Conservation (phyloP, 768 basidiomycete genomes). For the Leccinellum albellum region DNA sequence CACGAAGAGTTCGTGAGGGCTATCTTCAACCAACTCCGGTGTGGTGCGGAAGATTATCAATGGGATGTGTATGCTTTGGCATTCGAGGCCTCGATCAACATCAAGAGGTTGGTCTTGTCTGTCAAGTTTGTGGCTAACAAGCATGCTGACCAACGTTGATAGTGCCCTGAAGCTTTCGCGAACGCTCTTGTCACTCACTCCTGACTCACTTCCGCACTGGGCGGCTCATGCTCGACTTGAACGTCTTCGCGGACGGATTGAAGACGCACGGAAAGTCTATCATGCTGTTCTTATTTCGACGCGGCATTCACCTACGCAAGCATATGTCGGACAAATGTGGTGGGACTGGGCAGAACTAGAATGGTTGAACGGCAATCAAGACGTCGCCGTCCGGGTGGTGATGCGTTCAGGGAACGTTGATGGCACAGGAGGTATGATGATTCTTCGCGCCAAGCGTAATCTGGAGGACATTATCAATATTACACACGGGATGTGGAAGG, state of each 20-base stretch:
- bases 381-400: slow-evolving; percentile 51
- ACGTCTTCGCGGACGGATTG: slow-evolving; percentile 54
- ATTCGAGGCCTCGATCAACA: slow-evolving; percentile 58
- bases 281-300: slow-evolving; percentile 57
- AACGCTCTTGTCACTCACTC: slow-evolving; percentile 49
- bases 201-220: slow-evolving; percentile 65
- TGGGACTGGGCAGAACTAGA: slow-evolving; percentile 86
- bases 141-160: slow-evolving; percentile 10
- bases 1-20: slow-evolving; percentile 50
- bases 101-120: slow-evolving; percentile 49
- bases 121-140: background rate
- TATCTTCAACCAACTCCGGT: slow-evolving; percentile 56
- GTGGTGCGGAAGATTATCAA: slow-evolving; percentile 45
- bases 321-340: slow-evolving; percentile 53
- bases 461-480: slow-evolving; percentile 50
- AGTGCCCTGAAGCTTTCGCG: slow-evolving; percentile 74
- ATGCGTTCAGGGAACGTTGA: slow-evolving; percentile 52
- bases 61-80: slow-evolving; percentile 68
- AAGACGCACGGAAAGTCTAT: slow-evolving; percentile 78
- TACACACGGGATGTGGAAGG: slow-evolving; percentile 44
- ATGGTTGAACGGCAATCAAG: slow-evolving; percentile 56
- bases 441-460: slow-evolving; percentile 61
- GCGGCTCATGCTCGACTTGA: slow-evolving; percentile 75
- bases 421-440: slow-evolving; percentile 47
- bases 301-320: slow-evolving; percentile 32